A percentile compares a stretch with the other conserved stretches of the same genome.
These are phyloP conservation scores for Colletotrichum tamarilloi DNA, from an alignment of 2,329 filamentous ascomycete species.

Conservation along the genomic window DNA sequence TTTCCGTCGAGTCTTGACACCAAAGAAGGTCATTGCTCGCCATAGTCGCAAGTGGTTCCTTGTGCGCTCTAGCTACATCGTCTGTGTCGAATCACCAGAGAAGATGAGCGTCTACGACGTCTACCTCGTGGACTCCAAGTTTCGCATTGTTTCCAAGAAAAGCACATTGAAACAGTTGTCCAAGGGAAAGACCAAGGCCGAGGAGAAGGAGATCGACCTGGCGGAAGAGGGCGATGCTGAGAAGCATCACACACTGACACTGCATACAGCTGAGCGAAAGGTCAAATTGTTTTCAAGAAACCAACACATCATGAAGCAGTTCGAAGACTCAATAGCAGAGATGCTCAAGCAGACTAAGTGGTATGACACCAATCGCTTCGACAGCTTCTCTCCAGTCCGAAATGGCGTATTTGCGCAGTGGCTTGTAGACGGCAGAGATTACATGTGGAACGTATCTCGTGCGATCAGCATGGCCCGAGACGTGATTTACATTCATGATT, in stretches of 20 bases:
- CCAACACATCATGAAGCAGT: conserved; percentile 89
- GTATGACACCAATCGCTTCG: conserved; percentile 86
- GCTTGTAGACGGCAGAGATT: conserved; percentile 95
- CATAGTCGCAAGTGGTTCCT: conserved; percentile 98
- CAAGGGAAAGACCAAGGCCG: conserved; percentile 56
- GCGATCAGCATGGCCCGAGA: conserved; percentile 97
- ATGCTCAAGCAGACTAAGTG: conserved; percentile 88
- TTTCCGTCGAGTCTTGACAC: conserved; percentile 83
- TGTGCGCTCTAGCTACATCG: conserved; percentile 96
- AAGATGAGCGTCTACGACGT: conserved; percentile 99
- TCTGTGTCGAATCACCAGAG: conserved; percentile 97
- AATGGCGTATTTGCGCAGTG: conserved; percentile 91
- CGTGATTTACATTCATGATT: conserved; percentile 99
- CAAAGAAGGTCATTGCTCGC: conserved; percentile 80
- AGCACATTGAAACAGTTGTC: conserved; percentile 63
- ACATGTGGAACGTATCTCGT: conserved; percentile 99
- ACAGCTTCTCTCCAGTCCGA: conserved; percentile 92
- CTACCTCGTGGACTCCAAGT: conserved; percentile 93
- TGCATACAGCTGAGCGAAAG: conserved; percentile 93
- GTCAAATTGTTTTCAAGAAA: conserved; percentile 92
- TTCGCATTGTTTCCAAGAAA: conserved; percentile 82
- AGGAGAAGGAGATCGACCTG: conserved; percentile 64
- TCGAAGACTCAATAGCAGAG: conserved; percentile 89
- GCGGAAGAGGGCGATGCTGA: conserved; percentile 49
- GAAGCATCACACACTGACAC: conserved; percentile 85